These are phyloP conservation scores for Chaetomium tenue DNA, from an alignment of 495 filamentous ascomycete genomes.

Conservation along the genomic window DNA sequence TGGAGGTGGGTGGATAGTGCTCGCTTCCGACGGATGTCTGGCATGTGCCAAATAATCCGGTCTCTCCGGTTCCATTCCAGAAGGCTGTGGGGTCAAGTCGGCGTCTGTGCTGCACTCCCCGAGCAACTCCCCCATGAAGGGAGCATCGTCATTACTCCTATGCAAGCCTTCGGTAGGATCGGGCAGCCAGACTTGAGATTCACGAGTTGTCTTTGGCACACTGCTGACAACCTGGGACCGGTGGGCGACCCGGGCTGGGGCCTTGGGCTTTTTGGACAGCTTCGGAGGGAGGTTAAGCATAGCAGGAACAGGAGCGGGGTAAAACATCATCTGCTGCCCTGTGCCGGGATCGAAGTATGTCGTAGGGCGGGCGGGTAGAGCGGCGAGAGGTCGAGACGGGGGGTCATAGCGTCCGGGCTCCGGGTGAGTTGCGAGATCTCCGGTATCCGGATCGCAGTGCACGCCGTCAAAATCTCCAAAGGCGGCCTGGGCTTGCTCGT, in stretches of 20 bases:
- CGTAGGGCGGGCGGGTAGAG: constrained; percentile 44
- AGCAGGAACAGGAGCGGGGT: constrained; percentile 89
- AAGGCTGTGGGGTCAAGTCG: neutral
- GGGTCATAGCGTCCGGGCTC: constrained; percentile 17
- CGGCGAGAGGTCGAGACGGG: constrained; percentile 29
- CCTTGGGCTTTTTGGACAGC: constrained; percentile 70
- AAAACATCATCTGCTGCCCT: constrained; percentile 82
- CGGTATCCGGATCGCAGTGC: constrained; percentile 63
- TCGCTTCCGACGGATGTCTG: constrained; percentile 34
- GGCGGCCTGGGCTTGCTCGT: constrained; percentile 63
- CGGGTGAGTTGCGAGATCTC: constrained; percentile 32
- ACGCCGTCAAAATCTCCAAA: constrained; percentile 95
- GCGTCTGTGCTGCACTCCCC: constrained; percentile 12
- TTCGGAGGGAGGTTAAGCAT: constrained; percentile 90
- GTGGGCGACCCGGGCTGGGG: constrained; percentile 59
- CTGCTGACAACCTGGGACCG: constrained; percentile 60
- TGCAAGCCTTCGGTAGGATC: constrained; percentile 37
- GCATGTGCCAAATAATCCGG: constrained; percentile 19
- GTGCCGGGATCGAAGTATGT: constrained; percentile 63
- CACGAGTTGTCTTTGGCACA: constrained; percentile 37
- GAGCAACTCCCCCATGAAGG: constrained; percentile 28
- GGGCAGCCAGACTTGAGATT: constrained; percentile 51
- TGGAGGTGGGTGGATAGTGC: constrained; percentile 34
- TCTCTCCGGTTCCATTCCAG: constrained; percentile 10
- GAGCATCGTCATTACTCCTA: constrained; percentile 22